These are phyloP conservation scores for Cicer chorassanicum DNA, from an alignment of 306 rosid species.

Conservation along the genomic window DNA sequence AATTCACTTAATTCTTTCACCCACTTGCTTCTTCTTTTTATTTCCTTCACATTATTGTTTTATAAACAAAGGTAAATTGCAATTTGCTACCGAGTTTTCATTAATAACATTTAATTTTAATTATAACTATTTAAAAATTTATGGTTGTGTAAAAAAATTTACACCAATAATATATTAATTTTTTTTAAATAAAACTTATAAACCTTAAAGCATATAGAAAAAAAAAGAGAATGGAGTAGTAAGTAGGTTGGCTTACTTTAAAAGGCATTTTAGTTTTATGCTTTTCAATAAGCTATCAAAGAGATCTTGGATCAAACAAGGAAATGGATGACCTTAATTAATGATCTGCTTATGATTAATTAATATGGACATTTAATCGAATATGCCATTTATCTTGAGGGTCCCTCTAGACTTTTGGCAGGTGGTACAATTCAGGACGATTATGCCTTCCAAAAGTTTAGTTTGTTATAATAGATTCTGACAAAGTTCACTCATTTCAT, in stretches of 20 bases:
- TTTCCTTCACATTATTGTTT: conserved; percentile 30
- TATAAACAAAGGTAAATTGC: conserved; percentile 38
- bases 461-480: conserved; percentile 56
- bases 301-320: conserved; percentile 33
- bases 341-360: conserved; percentile 53
- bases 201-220: no score
- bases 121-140: no score
- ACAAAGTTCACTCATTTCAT: conserved; percentile 40
- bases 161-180: no score
- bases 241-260: conserved; percentile 45
- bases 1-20: conserved; percentile 23
- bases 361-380: conserved; percentile 31
- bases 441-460: conserved; percentile 38
- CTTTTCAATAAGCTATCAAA: conserved; percentile 41
- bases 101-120: no score
- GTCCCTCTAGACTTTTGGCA: conserved; percentile 41
- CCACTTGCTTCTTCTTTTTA: conserved; percentile 37
- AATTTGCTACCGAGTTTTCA: conserved; percentile 20
- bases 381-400: conserved; percentile 28
- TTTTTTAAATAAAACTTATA: no score
- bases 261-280: conserved; percentile 47
- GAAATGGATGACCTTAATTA: conserved; percentile 40
- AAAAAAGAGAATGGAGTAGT: neutral
- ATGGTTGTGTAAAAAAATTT: no score
- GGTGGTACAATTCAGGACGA: conserved; percentile 17